phyloP scores from a whole-genome alignment of 129 eudicot species.

The Logfia minima region DNA sequence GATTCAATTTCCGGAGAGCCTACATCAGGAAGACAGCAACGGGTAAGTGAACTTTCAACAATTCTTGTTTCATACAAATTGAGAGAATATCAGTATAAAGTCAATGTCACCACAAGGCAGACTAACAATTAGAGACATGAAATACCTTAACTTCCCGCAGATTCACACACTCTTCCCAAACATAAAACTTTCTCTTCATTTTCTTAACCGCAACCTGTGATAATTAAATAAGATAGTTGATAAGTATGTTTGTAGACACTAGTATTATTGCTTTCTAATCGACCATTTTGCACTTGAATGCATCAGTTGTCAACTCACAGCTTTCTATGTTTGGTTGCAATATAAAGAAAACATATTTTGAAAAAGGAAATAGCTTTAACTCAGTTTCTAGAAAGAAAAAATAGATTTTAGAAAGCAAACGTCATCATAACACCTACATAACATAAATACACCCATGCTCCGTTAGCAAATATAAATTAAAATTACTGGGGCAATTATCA shows the following conservation, averaged over 20 bases:
- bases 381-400: conserved; percentile 1
- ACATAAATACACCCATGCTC: conserved; percentile 17
- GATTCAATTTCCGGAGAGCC: conserved; percentile 81
- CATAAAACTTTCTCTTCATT: conserved; percentile 86
- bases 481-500: neutral
- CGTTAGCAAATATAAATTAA: neutral
- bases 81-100: conserved; percentile 1
- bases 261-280: neutral
- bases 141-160: conserved; percentile 94
- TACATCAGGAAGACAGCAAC: conserved; percentile 33
- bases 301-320: neutral
- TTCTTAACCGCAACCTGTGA: conserved; percentile 93
- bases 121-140: neutral
- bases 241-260: neutral
- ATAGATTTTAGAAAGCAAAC: conserved; percentile 2
- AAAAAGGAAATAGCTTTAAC: neutral
- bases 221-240: neutral
- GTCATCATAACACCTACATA: neutral
- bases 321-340: conserved; percentile 8
- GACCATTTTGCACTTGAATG: neutral
- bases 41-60: conserved; percentile 3
- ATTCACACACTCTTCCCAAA: conserved; percentile 87
- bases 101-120: neutral
- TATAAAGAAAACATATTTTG: neutral
- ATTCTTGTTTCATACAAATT: neutral